Evolutionary conservation across 139 green algal genomes (phyloP).

Genomic region (Picochlorum costavermella): DNA sequence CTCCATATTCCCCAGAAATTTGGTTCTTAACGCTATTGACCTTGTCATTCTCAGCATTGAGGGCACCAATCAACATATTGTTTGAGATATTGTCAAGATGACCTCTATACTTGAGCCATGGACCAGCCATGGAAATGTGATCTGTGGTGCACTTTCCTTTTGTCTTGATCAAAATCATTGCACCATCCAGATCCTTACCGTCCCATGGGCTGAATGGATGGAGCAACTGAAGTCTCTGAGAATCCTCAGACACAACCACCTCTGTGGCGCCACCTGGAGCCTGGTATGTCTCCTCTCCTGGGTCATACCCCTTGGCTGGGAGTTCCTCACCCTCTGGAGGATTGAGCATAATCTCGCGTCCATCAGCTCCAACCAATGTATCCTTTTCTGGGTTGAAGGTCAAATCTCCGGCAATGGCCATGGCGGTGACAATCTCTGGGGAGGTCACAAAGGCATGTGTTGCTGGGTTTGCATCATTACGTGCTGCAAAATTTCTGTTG

Average conservation of each 20-base stretch:
- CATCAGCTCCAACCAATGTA: slow-evolving; percentile 59
- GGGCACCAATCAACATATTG: slow-evolving; percentile 94
- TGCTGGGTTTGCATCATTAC: slow-evolving; percentile 89
- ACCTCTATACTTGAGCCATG: slow-evolving; percentile 94
- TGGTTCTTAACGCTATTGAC: slow-evolving; percentile 66
- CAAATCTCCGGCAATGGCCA: slow-evolving; percentile 79
- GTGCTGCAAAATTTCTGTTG: slow-evolving; percentile 92
- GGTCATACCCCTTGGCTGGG: slow-evolving; percentile 69
- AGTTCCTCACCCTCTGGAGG: slow-evolving; percentile 80
- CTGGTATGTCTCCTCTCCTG: slow-evolving; percentile 65
- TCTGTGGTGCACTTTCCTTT: slow-evolving; percentile 98
- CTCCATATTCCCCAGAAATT: slow-evolving; percentile 50
- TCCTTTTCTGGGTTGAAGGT: slow-evolving; percentile 94
- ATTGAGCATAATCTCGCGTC: slow-evolving; percentile 76
- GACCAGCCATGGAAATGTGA: slow-evolving; percentile 95
- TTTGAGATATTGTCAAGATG: slow-evolving; percentile 98
- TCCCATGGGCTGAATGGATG: slow-evolving; percentile 74
- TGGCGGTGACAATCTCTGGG: slow-evolving; percentile 83
- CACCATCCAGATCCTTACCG: slow-evolving; percentile 55
- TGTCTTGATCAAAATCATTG: slow-evolving; percentile 52
- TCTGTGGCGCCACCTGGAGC: slow-evolving; percentile 28
- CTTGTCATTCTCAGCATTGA: slow-evolving; percentile 84
- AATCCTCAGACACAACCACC: slow-evolving; percentile 61
- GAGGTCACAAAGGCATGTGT: slow-evolving; percentile 89
- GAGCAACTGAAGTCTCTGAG: slow-evolving; percentile 83